Percentiles rank a stretch among this genome's conserved stretches.
These are phyloP conservation scores for Pythium rishiriense DNA, from an alignment of 352 stramenopile species.

Conservation along the genomic window DNA sequence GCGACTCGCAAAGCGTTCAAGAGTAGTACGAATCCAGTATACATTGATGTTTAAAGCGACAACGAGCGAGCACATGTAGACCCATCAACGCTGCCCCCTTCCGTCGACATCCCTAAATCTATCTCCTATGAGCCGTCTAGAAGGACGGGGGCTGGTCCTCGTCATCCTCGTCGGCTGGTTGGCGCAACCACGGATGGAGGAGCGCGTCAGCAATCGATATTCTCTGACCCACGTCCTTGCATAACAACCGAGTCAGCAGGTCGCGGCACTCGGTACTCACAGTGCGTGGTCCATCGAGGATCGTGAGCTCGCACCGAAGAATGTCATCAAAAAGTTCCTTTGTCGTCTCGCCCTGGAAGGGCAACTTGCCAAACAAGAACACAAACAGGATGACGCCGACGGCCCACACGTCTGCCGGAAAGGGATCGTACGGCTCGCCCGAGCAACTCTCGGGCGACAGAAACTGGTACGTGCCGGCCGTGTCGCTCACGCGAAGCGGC, in stretches of 20 bases:
- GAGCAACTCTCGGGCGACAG: conserved; percentile 86
- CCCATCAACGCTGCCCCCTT: no score
- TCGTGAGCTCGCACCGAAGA: conserved; percentile 35
- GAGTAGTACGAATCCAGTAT: neutral
- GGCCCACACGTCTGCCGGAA: conserved; percentile 85
- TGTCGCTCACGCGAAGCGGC: conserved; percentile 57
- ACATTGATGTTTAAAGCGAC: no score
- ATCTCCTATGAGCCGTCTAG: conserved; percentile 29
- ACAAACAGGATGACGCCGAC: conserved; percentile 84
- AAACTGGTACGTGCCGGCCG: conserved; percentile 90
- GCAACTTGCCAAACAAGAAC: conserved; percentile 81
- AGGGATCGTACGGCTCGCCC: conserved; percentile 81
- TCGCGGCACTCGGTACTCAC: conserved; percentile 40
- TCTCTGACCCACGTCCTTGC: conserved; percentile 47
- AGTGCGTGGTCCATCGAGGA: conserved; percentile 26
- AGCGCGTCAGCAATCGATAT: conserved; percentile 58
- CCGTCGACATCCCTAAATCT: neutral
- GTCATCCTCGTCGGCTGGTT: conserved; percentile 41
- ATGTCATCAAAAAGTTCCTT: conserved; percentile 87
- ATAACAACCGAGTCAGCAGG: conserved; percentile 53
- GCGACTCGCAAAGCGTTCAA: neutral
- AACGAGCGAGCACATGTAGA: no score
- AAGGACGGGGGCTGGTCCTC: conserved; percentile 60
- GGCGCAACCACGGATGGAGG: conserved; percentile 58
- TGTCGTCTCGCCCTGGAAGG: conserved; percentile 71